Evolutionary conservation across 768 basidiomycete genomes (phyloP).

Genomic region (Calocera viscosa): DNA sequence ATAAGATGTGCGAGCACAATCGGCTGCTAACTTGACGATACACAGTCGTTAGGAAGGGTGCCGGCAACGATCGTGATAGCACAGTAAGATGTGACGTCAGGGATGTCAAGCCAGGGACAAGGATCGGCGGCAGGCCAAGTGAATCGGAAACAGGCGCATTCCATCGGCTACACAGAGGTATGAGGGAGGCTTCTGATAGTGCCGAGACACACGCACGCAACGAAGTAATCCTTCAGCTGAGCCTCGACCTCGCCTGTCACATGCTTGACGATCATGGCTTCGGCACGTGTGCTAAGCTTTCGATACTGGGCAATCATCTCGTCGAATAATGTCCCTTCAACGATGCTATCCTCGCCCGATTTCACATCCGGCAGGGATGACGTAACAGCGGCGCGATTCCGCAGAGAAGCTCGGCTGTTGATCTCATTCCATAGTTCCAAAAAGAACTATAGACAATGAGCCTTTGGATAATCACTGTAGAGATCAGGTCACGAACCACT

Average conservation of each 20-base stretch:
- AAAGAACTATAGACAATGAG: slow-evolving; percentile 55
- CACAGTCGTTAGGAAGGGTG: slow-evolving; percentile 41
- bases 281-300: slow-evolving; percentile 51
- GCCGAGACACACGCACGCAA: slow-evolving; percentile 36
- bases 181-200: background rate
- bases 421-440: slow-evolving; percentile 81
- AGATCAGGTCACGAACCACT: slow-evolving; percentile 42
- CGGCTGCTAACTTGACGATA: slow-evolving; percentile 65
- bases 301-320: slow-evolving; percentile 55
- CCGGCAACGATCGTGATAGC: slow-evolving; percentile 52
- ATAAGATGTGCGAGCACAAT: slow-evolving; percentile 64
- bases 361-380: slow-evolving; percentile 40
- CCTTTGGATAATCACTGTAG: background rate
- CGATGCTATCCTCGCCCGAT: slow-evolving; percentile 25
- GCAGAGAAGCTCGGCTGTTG: slow-evolving; percentile 44
- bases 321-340: slow-evolving; percentile 66
- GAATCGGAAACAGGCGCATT: slow-evolving; percentile 20
- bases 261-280: slow-evolving; percentile 78
- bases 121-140: slow-evolving; percentile 49
- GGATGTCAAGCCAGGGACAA: slow-evolving; percentile 64
- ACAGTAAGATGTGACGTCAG: slow-evolving; percentile 67
- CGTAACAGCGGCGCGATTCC: slow-evolving; percentile 39
- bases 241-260: slow-evolving; percentile 70
- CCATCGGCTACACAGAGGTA: slow-evolving; percentile 24
- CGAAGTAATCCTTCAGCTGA: slow-evolving; percentile 60